Percentiles rank a stretch among this genome's conserved stretches.
Evolutionary conservation across 306 rosid genomes (phyloP).

Genomic region (Arachis stenosperma): DNA sequence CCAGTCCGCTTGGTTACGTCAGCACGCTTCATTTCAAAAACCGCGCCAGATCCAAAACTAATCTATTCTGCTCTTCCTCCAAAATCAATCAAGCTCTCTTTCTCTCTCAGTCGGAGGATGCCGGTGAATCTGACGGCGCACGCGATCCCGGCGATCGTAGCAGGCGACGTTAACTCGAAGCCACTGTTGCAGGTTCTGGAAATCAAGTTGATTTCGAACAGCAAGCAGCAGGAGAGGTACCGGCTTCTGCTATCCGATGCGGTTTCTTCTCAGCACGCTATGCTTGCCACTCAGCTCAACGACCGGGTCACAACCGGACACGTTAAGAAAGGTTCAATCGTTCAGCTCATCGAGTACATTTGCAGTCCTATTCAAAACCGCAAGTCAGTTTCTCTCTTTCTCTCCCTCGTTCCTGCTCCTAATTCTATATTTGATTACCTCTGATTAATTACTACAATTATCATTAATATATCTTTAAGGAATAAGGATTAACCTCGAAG

Average conservation of each 20-base stretch:
- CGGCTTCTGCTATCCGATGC: slow-evolving; percentile 71
- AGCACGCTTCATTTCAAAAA: slow-evolving; percentile 16
- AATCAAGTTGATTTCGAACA: slow-evolving; percentile 52
- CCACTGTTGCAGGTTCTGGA: slow-evolving; percentile 76
- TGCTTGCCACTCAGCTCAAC: slow-evolving; percentile 79
- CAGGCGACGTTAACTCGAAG: slow-evolving; percentile 71
- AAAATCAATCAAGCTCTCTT: slow-evolving; percentile 7
- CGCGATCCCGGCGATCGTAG: slow-evolving; percentile 61
- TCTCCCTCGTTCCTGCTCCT: slow-evolving; percentile 34
- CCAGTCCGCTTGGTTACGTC: background rate
- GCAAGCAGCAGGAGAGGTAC: slow-evolving; percentile 65
- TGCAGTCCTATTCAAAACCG: slow-evolving; percentile 67
- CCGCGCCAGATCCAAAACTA: background rate
- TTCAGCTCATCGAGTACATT: slow-evolving; percentile 74
- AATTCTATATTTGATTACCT: slow-evolving; percentile 1
- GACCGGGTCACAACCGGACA: slow-evolving; percentile 55
- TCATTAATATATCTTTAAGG: background rate
- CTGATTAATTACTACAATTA: background rate
- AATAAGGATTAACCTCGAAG: background rate
- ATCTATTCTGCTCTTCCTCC: background rate
- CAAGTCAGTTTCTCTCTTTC: slow-evolving; percentile 57
- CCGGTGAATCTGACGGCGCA: slow-evolving; percentile 74
- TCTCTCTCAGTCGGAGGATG: slow-evolving; percentile 40
- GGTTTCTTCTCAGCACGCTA: slow-evolving; percentile 61
- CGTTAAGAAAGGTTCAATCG: slow-evolving; percentile 67